phyloP scores from a whole-genome alignment of 148 eudicot species.

The Heliamphora exappendiculata region DNA sequence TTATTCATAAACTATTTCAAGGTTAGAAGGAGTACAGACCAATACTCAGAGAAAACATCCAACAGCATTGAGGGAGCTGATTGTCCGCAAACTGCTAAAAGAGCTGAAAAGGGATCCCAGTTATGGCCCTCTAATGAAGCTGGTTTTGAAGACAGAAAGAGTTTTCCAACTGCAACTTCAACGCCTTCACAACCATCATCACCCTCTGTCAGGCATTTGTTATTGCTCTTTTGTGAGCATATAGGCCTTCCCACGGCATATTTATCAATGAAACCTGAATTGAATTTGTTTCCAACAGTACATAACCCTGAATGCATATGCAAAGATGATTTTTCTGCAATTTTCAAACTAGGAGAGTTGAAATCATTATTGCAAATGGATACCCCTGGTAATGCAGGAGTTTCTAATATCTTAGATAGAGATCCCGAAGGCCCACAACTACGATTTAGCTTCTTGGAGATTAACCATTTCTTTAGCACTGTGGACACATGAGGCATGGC shows the following conservation, averaged over 20 bases:
- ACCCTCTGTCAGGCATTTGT: slow-evolving; percentile 15
- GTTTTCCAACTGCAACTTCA: slow-evolving; percentile 51
- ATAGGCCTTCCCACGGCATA: slow-evolving; percentile 13
- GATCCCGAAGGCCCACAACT: slow-evolving; percentile 42
- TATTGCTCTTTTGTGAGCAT: slow-evolving; percentile 19
- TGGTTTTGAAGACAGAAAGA: slow-evolving; percentile 50
- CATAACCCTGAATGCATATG: slow-evolving; percentile 17
- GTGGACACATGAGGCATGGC: slow-evolving; percentile 53
- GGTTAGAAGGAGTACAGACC: slow-evolving; percentile 42
- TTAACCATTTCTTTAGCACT: slow-evolving; percentile 68
- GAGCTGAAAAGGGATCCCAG: slow-evolving; percentile 49
- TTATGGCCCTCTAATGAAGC: slow-evolving; percentile 34
- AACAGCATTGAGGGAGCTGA: slow-evolving; percentile 49
- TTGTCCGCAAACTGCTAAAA: slow-evolving; percentile 70
- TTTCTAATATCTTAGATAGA: slow-evolving; percentile 64
- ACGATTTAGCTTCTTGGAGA: slow-evolving; percentile 40
- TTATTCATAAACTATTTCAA: background rate
- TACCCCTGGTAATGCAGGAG: slow-evolving; percentile 41
- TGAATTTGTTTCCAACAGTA: slow-evolving; percentile 20
- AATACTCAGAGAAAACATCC: slow-evolving; percentile 56
- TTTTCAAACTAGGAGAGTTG: slow-evolving; percentile 24
- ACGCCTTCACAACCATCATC: slow-evolving; percentile 49
- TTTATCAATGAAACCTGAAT: slow-evolving; percentile 9
- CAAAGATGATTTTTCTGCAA: slow-evolving; percentile 22
- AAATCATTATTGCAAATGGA: slow-evolving; percentile 26